Evolutionary conservation across 345 rosid species (phyloP), one percentile per base, ranked within the genome.

Genomic region (Triadica sebifera): DNA sequence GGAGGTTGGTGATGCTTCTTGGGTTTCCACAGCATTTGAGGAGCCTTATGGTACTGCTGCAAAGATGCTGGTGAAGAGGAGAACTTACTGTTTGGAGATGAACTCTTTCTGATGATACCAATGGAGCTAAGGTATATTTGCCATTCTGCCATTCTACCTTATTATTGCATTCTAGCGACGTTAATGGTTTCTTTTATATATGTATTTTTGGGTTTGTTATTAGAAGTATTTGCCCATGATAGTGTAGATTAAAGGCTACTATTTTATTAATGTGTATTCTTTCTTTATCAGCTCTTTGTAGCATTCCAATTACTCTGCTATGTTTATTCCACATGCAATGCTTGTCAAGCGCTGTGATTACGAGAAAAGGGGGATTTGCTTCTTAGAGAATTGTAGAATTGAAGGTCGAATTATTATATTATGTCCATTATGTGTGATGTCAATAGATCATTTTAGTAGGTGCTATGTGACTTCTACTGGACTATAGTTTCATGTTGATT

Each of bases 71-170:
- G 88, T 89, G 12, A 96, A 91, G 84, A 84, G 99, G 78, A 89
- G 88, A 84, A 96, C 96, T 39, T 93, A 96, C 79, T 96, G 96
- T 77, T 79, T 96, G 80, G 99, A 96, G 86, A 96, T 96, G 99
- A 96, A 96, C 88, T 93, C 98, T 29, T 93, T 96, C 75, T 96
- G 85, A 91, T 69, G 43, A 52, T 12, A 9, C 6, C 2, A 17
- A 43, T 56, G 62, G 59, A 51, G 49, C 74, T 46, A 74, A 79
- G 84, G 86, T 89, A 79, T 49, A 64, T 11, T 78, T 49, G 53
- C n/a, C 0, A 38, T 3, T 56, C 12, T 67, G 16, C 9, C 11
- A 8, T 73, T 1, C 16, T 50, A 39, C n/a, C 10, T 53, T 53
- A 12, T 24, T 65, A 37, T 20, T 73, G 20, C 59, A 63, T 11